Conservation (phyloP, 2,329 filamentous ascomycete species). For the Juglanconis oblonga region DNA sequence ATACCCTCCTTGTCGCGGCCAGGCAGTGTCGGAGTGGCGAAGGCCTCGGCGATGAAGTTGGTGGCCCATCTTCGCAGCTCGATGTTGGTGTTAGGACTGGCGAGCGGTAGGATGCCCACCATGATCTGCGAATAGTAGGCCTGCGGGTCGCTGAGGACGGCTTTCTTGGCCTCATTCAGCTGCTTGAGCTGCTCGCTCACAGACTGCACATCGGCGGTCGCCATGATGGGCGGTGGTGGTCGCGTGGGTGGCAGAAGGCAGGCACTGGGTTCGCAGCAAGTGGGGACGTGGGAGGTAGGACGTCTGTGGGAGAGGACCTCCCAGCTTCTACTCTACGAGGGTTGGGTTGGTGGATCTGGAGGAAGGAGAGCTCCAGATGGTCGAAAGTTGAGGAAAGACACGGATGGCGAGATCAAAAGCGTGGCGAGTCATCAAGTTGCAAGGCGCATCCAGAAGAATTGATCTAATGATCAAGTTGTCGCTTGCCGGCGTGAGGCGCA, state of each 20-base stretch:
- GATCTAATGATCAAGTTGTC: background rate
- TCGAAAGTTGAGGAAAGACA: background rate
- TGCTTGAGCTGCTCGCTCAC: slow-evolving; percentile 78
- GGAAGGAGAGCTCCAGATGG: background rate
- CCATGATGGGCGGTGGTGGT: slow-evolving; percentile 41
- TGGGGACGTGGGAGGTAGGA: background rate
- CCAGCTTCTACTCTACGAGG: slow-evolving; percentile 18
- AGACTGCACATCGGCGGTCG: slow-evolving; percentile 46
- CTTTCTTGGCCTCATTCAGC: slow-evolving; percentile 84
- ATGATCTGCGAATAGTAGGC: slow-evolving; percentile 86
- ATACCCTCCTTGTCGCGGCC: slow-evolving; percentile 77
- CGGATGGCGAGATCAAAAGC: background rate
- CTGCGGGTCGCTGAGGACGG: slow-evolving; percentile 80
- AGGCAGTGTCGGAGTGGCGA: slow-evolving; percentile 83
- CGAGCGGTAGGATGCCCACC: slow-evolving; percentile 87
- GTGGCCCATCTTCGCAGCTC: slow-evolving; percentile 93
- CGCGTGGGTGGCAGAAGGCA: background rate
- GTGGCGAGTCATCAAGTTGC: slow-evolving; percentile 2
- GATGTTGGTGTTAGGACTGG: slow-evolving; percentile 69
- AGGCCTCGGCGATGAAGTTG: slow-evolving; percentile 93
- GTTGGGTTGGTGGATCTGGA: background rate
- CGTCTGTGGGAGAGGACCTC: background rate
- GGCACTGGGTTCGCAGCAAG: slow-evolving; percentile 5
- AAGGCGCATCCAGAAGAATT: background rate
- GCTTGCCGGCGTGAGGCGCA: background rate